Evolutionary conservation across 139 green algal genomes (phyloP), one percentile per base, ranked within the genome.

Genomic region (Haematococcus sp.): DNA sequence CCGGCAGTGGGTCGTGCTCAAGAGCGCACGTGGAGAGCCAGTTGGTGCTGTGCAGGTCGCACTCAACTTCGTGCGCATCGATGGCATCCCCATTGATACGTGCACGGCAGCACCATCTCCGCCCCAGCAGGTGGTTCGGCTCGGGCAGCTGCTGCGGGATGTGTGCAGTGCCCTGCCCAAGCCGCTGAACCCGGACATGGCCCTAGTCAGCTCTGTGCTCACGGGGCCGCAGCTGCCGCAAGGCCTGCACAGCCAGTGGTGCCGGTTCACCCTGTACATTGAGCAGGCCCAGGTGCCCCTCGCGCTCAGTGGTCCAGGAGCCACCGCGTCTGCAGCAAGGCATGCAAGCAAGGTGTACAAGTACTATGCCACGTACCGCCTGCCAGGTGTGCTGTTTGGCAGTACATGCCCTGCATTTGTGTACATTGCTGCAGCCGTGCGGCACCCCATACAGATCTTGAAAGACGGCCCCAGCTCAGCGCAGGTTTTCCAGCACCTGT

Each of bases 1-100:
- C 32, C 40, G 56, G 23, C n/a, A 23, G 16, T 89, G 84, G 84
- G 23, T 84, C 25, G n/a, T 73, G 9, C 70, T 89, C 15, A 84
- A 79, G 44, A 84, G 78, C 15, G 46, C 67, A 56, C 71, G 74
- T 4, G 79, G 81, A 3, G 66, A 81, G 52, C n/a, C 69, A 22
- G 84, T 86, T 4, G 84, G 81, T 0, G 84, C 84, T n/a, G 78
- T 89, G 35, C 78, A 87, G 74, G 28, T 89, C 28, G 56, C 77
- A 5, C 20, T 89, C 11, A 25, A 63, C 28, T 68, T 89, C 27
- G 71, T 55, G 0, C 51, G 74, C 34, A 66, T 86, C 7, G 63
- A 43, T 0, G 73, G 67, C 4, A 28, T 56, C 2, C 27, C 28
- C 19, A n/a, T 76, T 2, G 61, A 80, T 61, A 25, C 16, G 0